These are phyloP conservation scores for Juglanconis oblonga DNA, from an alignment of 2,329 filamentous ascomycete genomes.

Conservation along the genomic window DNA sequence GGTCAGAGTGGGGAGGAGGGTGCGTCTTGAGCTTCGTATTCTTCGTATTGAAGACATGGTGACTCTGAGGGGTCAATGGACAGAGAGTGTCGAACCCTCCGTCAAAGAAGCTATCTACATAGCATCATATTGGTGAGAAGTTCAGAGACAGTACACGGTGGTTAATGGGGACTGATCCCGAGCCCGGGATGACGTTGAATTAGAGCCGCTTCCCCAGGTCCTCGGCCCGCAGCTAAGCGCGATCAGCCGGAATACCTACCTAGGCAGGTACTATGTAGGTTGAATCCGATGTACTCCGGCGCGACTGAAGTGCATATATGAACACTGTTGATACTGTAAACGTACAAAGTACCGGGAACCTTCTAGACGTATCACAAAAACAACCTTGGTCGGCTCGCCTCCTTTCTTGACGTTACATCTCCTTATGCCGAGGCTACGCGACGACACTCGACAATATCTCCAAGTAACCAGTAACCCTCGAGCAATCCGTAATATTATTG, in stretches of 20 bases:
- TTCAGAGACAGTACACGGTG: neutral
- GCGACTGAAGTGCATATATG: no score
- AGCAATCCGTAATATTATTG: neutral
- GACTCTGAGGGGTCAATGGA: neutral
- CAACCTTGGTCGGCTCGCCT: no score
- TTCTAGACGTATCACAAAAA: no score
- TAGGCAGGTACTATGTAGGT: neutral
- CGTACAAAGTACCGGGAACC: no score
- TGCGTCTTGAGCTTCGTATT: conserved; percentile 6
- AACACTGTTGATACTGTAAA: no score
- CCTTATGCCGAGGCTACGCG: conserved; percentile 17
- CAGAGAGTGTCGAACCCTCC: neutral
- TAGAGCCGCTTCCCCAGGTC: neutral
- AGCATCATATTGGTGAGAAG: neutral
- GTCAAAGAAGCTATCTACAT: neutral
- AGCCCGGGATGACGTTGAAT: neutral
- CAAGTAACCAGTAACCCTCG: neutral
- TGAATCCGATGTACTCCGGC: conserved; percentile 1
- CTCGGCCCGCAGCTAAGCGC: conserved; percentile 19
- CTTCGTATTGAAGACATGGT: conserved; percentile 2
- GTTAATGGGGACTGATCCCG: neutral
- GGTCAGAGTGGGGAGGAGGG: conserved; percentile 4
- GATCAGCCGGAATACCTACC: neutral
- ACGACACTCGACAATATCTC: neutral
- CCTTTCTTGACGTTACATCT: no score